Evolutionary conservation across 495 filamentous ascomycete species (phyloP), one percentile per base, ranked within the genome.

Genomic region (Hypoxylon perforatum): DNA sequence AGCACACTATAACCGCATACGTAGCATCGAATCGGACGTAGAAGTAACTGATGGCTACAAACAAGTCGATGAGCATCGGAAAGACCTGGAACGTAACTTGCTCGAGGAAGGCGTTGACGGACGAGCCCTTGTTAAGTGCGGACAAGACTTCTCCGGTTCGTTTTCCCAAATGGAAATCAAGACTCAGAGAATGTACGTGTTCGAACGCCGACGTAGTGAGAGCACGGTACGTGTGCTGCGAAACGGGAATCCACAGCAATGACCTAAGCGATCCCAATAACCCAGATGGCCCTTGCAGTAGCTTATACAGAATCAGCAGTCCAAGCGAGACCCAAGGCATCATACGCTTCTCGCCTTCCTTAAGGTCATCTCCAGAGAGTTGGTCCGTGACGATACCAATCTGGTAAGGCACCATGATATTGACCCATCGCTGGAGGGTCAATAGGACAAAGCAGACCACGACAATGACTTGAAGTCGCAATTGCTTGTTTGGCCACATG

Each of bases 121-220:
- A 91, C 63, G 88, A 92, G 54, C 95, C 95, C 72, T 98, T 98
- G 78, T 94, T 97, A 57, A 99, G 81, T 0, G 95, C 95, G 18
- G 93, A 97, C 22, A 97, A 80, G 14, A 99, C 93, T 76, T 99
- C 95, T 21, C 95, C 95, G 1, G 95, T 98, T 76, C 94, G 93
- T 79, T 99, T 99, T 42, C 93, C 91, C 10, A 97, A 85, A 76
- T 99, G 95, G 70, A 99, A 99, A 72, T 98, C 95, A 66, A 97
- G 81, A 76, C 94, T 97, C 14, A 99, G 86, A 36, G 89, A 87
- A 76, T 98, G 95, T 15, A 99, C 95, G 73, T 99, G 95, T 75
- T 98, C 95, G 70, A 99, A 99, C 5, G 94, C 91, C 7, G 95
- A 93, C 1, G 93, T 94, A 1, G 93, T 97, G 25, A 99, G 84